Conservation (phyloP, 148 eudicot species). For the Diospyros lotus region DNA sequence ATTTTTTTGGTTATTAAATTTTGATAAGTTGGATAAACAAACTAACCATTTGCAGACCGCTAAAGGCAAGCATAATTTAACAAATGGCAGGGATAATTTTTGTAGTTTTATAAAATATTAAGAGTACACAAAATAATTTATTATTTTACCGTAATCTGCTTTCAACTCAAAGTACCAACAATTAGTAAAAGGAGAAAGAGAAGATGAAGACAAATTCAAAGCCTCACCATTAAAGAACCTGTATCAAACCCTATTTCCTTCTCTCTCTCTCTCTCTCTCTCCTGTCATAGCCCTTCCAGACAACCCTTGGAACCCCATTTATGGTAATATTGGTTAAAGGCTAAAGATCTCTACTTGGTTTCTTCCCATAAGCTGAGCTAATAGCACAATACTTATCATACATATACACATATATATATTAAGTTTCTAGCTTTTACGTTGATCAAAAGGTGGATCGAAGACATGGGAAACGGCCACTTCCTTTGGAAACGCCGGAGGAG, state of each 20-base stretch:
- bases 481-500: constrained; percentile 13
- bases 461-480: constrained; percentile 47
- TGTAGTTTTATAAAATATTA: too few relatives aligned
- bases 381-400: neutral
- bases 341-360: neutral
- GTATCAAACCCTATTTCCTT: neutral
- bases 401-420: too few relatives aligned
- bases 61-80: too few relatives aligned
- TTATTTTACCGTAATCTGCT: too few relatives aligned
- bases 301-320: neutral
- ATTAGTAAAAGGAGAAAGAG: too few relatives aligned
- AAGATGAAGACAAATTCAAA: neutral
- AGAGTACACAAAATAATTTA: too few relatives aligned
- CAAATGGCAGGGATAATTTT: too few relatives aligned
- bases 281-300: neutral
- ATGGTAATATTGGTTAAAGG: neutral
- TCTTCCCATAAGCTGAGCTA: neutral
- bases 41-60: too few relatives aligned
- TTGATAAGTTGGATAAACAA: too few relatives aligned
- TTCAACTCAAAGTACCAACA: too few relatives aligned
- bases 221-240: neutral
- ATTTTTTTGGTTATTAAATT: too few relatives aligned
- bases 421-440: too few relatives aligned
- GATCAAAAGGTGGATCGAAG: constrained; percentile 19
- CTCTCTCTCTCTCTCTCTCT: neutral